phyloP scores from a whole-genome alignment of 768 basidiomycete genomes.

The Phylloporus arenicola region DNA sequence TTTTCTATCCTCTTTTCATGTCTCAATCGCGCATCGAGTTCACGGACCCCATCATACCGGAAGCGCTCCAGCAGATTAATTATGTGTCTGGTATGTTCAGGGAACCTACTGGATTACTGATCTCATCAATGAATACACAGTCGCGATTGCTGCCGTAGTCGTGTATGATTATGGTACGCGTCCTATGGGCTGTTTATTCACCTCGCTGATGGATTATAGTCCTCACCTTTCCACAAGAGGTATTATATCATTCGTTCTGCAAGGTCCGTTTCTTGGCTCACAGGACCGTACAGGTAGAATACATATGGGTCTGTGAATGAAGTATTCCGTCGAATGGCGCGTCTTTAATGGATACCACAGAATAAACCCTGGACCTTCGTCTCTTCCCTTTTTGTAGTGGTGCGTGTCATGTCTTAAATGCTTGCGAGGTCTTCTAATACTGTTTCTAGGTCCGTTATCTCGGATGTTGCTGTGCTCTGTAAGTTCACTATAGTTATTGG shows the following conservation, averaged over 20 bases:
- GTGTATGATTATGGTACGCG: slow-evolving; percentile 8
- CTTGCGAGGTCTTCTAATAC: neutral
- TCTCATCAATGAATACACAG: neutral
- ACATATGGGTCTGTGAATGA: slow-evolving; percentile 10
- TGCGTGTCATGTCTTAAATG: neutral
- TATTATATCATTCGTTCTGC: neutral
- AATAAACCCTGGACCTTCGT: slow-evolving; percentile 7
- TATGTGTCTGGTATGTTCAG: neutral
- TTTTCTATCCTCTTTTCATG: neutral
- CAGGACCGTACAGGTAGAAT: slow-evolving; percentile 2
- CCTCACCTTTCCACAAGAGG: slow-evolving; percentile 9
- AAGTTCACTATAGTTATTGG: neutral
- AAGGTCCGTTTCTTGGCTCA: neutral
- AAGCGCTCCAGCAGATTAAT: neutral
- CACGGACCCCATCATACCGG: neutral
- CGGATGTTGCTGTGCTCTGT: slow-evolving; percentile 8
- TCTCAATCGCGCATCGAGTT: neutral
- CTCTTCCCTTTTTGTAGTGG: slow-evolving; percentile 7
- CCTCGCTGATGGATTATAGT: neutral
- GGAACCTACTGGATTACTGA: neutral
- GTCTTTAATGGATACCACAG: slow-evolving; percentile 3
- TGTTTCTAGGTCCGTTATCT: slow-evolving; percentile 9
- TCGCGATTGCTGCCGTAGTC: slow-evolving; percentile 1
- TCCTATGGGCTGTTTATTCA: neutral
- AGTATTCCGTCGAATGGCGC: neutral